These are phyloP conservation scores for Pestalotiopsis fici DNA, from an alignment of 2,329 filamentous ascomycete species.

Conservation along the genomic window DNA sequence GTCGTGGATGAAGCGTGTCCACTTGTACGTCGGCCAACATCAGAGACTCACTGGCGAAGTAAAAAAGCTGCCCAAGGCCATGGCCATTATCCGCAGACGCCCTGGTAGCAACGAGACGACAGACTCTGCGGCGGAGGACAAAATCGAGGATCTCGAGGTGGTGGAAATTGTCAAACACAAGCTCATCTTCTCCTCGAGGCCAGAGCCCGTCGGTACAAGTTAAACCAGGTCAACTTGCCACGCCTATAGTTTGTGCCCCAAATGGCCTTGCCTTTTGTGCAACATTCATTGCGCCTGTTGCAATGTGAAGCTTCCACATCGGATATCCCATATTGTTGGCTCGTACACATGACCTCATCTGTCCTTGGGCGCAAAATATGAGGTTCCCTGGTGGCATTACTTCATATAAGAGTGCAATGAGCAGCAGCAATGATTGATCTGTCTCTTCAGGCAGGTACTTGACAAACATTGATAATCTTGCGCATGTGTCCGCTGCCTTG, in stretches of 20 bases:
- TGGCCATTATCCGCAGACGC: slow-evolving; percentile 74
- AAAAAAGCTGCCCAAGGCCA: slow-evolving; percentile 77
- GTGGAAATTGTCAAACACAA: slow-evolving; percentile 87
- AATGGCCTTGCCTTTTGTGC: background rate
- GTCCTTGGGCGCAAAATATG: too few species aligned
- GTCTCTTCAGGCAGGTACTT: background rate
- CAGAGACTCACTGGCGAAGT: slow-evolving; percentile 89
- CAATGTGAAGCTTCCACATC: background rate
- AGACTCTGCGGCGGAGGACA: slow-evolving; percentile 26
- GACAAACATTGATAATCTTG: background rate
- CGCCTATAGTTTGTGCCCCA: background rate
- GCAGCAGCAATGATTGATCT: background rate
- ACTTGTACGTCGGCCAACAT: slow-evolving; percentile 85
- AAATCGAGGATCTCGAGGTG: slow-evolving; percentile 69
- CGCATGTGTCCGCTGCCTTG: background rate
- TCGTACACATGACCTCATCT: too few species aligned
- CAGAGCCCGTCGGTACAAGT: slow-evolving; percentile 74
- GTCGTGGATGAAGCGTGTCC: slow-evolving; percentile 87
- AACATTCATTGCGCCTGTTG: background rate
- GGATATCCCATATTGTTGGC: too few species aligned
- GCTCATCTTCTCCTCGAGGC: slow-evolving; percentile 79
- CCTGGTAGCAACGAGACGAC: slow-evolving; percentile 41
- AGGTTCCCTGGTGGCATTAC: too few species aligned
- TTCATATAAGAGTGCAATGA: too few species aligned
- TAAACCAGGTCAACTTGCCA: slow-evolving; percentile 18